phyloP scores from a whole-genome alignment of 495 filamentous ascomycete species.

The Bacidia gigantensis region DNA sequence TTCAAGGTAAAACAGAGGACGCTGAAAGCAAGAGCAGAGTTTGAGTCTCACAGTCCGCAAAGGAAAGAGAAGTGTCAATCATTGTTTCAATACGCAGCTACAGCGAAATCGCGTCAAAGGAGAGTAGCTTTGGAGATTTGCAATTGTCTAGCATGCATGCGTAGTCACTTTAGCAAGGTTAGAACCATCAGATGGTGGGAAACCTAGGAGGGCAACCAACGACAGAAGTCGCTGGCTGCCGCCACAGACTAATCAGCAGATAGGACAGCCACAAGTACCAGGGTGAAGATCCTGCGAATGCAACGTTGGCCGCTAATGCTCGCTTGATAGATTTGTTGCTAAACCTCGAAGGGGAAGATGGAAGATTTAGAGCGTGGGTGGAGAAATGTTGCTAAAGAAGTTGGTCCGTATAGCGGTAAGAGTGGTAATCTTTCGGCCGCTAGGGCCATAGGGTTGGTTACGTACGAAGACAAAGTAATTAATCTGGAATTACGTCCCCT shows the following conservation, averaged over 20 bases:
- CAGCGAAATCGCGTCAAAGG: not conserved
- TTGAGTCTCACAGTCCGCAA: not conserved
- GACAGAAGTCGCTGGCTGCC: not conserved
- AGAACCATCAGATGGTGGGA: not conserved
- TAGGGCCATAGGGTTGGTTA: not conserved
- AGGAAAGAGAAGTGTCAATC: not conserved
- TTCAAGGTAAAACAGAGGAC: not conserved
- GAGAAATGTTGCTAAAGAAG: no score
- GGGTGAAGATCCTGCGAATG: not conserved
- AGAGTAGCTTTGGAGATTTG: not conserved
- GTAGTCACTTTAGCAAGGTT: not conserved
- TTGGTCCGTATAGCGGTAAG: not conserved
- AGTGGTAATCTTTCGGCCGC: not conserved
- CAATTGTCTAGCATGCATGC: not conserved
- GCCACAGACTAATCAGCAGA: slow-evolving; percentile 4
- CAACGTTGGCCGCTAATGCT: not conserved
- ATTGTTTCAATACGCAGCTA: not conserved
- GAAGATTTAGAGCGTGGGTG: not conserved
- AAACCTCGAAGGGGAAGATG: not conserved
- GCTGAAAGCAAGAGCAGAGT: not conserved
- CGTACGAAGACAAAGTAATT: not conserved
- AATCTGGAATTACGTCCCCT: no score
- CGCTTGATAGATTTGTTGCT: slow-evolving; percentile 1
- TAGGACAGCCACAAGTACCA: not conserved
- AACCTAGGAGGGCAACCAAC: not conserved